Conservation (phyloP, 176 grass and related monocot species). For the Eremochloa ophiuroides region DNA sequence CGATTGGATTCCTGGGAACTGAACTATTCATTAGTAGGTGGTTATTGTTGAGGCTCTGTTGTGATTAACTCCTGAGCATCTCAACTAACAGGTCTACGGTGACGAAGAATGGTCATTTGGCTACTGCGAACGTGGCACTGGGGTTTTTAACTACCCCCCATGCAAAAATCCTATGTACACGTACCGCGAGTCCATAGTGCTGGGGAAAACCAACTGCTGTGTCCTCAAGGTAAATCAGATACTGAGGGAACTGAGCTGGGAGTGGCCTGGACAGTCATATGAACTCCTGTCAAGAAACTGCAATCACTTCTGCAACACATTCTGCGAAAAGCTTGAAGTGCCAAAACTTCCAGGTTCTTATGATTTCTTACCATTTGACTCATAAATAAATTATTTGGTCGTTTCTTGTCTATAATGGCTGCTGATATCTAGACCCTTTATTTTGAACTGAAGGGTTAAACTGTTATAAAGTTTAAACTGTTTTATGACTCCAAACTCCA, state of each 20-base stretch:
- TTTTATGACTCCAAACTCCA: not conserved
- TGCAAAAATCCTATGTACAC: slow-evolving; percentile 57
- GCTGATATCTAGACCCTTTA: not conserved
- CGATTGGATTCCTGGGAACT: not conserved
- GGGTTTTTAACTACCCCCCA: slow-evolving; percentile 56
- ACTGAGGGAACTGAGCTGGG: slow-evolving; percentile 37
- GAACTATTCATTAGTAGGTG: not conserved
- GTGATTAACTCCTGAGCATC: not conserved
- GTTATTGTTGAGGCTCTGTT: not conserved
- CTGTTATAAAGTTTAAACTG: not conserved
- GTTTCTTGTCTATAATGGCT: not conserved
- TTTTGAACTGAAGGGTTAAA: not conserved
- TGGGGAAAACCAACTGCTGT: slow-evolving; percentile 52
- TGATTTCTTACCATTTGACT: not conserved
- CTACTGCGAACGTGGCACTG: slow-evolving; percentile 48
- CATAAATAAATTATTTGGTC: not conserved
- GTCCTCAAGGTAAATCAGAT: slow-evolving; percentile 47
- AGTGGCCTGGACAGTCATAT: slow-evolving; percentile 55
- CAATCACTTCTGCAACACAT: slow-evolving; percentile 60
- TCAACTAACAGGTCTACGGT: slow-evolving; percentile 38
- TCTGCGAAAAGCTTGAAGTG: slow-evolving; percentile 51
- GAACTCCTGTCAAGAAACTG: slow-evolving; percentile 61
- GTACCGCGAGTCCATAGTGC: slow-evolving; percentile 47
- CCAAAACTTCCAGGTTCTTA: slow-evolving; percentile 51
- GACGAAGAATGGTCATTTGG: slow-evolving; percentile 69